These are phyloP conservation scores for Botrytis squamosa DNA, from an alignment of 2,329 filamentous ascomycete genomes.

Conservation along the genomic window DNA sequence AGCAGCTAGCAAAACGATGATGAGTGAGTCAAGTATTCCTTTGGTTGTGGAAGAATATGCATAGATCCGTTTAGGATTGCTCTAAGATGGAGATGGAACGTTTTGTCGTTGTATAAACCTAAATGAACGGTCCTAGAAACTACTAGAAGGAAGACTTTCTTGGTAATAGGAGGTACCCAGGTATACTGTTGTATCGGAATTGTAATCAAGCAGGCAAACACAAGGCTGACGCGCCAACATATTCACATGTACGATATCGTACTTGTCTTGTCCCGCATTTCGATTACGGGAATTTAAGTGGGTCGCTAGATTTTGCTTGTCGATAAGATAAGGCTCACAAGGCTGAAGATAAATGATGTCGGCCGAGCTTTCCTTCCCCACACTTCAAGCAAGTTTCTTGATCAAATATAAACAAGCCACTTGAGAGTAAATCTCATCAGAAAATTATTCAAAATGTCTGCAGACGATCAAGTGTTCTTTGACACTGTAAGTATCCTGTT, in stretches of 20 bases:
- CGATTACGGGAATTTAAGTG: neutral
- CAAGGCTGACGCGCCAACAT: constrained; percentile 6
- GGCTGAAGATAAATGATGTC: constrained; percentile 5
- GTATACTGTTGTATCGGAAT: neutral
- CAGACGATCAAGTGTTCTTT: constrained; percentile 75
- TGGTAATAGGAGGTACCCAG: neutral
- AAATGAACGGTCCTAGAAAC: neutral
- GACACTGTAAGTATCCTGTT: constrained; percentile 62
- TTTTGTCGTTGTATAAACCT: neutral
- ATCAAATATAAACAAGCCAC: neutral
- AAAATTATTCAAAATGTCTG: constrained; percentile 60
- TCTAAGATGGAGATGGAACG: neutral
- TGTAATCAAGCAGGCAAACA: constrained; percentile 10
- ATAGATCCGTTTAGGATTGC: neutral
- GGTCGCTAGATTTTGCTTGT: neutral
- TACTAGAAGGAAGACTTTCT: neutral
- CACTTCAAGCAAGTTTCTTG: constrained; percentile 15
- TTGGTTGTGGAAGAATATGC: neutral
- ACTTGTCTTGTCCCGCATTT: neutral
- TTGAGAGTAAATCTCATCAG: constrained; percentile 5
- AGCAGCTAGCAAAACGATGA: neutral
- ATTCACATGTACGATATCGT: neutral
- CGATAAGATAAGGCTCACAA: constrained; percentile 11
- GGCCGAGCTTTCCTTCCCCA: constrained; percentile 11
- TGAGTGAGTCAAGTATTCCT: neutral